Base-by-base conservation (phyloP, 2,329 filamentous ascomycete genomes). In the Chaetomiaceae sp. region DNA sequence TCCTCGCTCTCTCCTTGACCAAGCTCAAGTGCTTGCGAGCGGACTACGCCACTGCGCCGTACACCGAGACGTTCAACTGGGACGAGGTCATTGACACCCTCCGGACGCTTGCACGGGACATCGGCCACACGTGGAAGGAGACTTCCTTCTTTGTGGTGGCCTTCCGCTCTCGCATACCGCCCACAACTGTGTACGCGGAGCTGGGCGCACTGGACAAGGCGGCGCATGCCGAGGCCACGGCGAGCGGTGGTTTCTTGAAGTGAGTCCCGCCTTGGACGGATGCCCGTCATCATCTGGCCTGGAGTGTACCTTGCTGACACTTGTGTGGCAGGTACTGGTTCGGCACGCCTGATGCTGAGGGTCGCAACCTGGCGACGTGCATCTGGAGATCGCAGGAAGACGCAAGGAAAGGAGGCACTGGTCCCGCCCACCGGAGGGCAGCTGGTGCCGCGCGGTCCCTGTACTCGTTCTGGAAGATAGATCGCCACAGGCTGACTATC, bases 161-260 rank as follows among this genome's bases (percentile, higher is more conserved):
- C 4, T 96, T 96, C 71, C 81, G 89, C 15, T 92, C 88, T 6
- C 80, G 77, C 59, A 81, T 96, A 52, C 83, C 84, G 34, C 75
- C 79, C 2, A 80, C 76, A 12, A 87, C 85, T 1, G 82, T 89
- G 58, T 82, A 83, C 55, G 80, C 80, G 11, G 77, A 86, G 54
- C 78, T 96, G 36, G 84, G 84, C 37, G 76, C 78, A 23, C 77
- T 96, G 29, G 91, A 96, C 70, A 84, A 85, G 65, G 83, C 83
- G 55, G 88, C 88, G 6, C 91, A 96, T 68, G 77, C 81, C 22
- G 91, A 96, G 68, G 91, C 91, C 12, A 85, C 85, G 17, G 79
- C 79, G 36, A 88, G 84, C 63, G 91, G 91, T 6, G 90, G 90
- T 0, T 80, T 96, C 65, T 72, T 96, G 65, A 95, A 95, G 81